Conservation (phyloP, 1,284 basidiomycete genomes). For the Cutaneotrichosporon dermatis region DNA sequence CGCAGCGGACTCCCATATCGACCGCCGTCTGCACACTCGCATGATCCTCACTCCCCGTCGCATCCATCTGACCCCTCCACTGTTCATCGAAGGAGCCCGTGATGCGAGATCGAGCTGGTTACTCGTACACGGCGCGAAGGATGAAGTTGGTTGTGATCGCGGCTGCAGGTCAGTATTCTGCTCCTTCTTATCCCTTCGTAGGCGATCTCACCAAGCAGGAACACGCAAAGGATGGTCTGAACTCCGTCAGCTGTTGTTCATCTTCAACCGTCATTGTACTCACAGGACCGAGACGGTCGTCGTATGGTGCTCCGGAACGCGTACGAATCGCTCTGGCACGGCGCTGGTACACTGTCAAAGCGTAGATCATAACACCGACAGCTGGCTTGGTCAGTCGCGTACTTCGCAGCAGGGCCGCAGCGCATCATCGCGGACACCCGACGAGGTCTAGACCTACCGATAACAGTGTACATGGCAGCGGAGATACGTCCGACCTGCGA, state of each 20-base stretch:
- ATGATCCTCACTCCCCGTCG: too few species aligned
- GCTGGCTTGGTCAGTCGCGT: constrained; percentile 53
- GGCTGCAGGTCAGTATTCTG: constrained; percentile 52
- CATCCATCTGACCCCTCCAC: neutral
- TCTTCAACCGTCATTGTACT: constrained; percentile 28
- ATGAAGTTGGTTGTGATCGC: constrained; percentile 87
- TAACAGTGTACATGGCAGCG: constrained; percentile 50
- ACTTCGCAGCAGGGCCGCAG: too few species aligned
- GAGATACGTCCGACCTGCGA: constrained; percentile 47
- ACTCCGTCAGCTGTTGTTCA: neutral
- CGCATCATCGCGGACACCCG: too few species aligned
- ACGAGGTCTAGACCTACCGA: constrained; percentile 33
- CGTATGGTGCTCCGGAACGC: constrained; percentile 90
- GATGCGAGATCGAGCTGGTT: neutral
- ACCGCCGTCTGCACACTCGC: too few species aligned
- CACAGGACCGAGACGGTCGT: constrained; percentile 84
- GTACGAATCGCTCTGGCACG: constrained; percentile 87
- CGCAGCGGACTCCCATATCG: too few species aligned
- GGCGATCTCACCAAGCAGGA: constrained; percentile 64
- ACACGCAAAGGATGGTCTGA: constrained; percentile 79
- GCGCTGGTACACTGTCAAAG: constrained; percentile 93
- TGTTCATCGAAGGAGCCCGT: too few species aligned
- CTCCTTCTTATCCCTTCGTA: neutral
- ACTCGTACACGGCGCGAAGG: constrained; percentile 51
- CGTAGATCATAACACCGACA: constrained; percentile 95